These are phyloP conservation scores for Nakazawaea wyomingensis DNA, from an alignment of 805 yeast species.

Conservation along the genomic window DNA sequence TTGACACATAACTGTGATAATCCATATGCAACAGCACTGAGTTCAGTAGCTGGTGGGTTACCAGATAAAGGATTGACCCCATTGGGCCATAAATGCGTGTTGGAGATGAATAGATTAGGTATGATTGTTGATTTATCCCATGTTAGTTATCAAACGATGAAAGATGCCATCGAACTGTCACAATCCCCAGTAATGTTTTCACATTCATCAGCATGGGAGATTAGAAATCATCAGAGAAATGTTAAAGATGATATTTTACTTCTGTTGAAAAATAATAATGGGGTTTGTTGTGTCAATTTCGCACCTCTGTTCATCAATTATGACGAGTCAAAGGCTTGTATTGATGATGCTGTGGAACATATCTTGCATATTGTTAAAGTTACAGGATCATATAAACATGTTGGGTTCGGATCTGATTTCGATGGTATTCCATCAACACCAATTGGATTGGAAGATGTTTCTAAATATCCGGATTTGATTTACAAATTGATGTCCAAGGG, in stretches of 20 bases:
- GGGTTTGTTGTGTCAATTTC: constrained; percentile 45
- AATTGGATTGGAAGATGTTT: constrained; percentile 47
- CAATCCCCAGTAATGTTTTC: constrained; percentile 45
- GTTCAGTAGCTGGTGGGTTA: constrained; percentile 39
- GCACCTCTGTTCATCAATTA: constrained; percentile 33
- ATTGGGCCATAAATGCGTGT: constrained; percentile 35
- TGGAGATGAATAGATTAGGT: constrained; percentile 48
- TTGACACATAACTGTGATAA: constrained; percentile 53
- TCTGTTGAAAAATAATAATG: constrained; percentile 34
- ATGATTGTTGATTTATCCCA: constrained; percentile 49
- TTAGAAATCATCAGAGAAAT: constrained; percentile 40
- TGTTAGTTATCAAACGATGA: constrained; percentile 43
- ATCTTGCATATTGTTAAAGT: constrained; percentile 35
- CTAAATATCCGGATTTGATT: constrained; percentile 47
- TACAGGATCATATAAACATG: constrained; percentile 34
- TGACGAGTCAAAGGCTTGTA: constrained; percentile 25
- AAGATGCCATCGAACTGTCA: constrained; percentile 34
- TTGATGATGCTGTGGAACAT: constrained; percentile 44
- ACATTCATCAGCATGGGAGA: constrained; percentile 39
- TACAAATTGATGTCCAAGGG: constrained; percentile 26
- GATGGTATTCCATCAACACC: constrained; percentile 49
- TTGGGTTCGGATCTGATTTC: constrained; percentile 47
- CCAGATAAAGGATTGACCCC: constrained; percentile 39
- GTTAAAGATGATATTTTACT: constrained; percentile 42
- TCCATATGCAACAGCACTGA: constrained; percentile 53